Base-by-base conservation (phyloP, 768 basidiomycete genomes). In the Coprinopsis cinerea region DNA sequence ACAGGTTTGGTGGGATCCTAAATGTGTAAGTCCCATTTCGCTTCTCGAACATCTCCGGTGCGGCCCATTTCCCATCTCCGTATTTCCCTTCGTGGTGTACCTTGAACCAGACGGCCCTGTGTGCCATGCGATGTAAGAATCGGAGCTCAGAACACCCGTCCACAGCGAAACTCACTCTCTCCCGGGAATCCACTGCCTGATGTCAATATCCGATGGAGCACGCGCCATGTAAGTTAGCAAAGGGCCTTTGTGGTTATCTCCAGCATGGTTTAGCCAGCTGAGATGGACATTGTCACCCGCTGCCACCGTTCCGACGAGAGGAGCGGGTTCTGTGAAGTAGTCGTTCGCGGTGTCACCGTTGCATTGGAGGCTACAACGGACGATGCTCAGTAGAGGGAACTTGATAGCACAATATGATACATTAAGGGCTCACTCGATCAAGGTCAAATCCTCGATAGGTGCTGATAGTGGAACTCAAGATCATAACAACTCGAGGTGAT, bases 81-180 rank as follows among this genome's bases (percentile, higher is more conserved):
- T 62, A 64, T 57, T 72, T 73, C 18, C 76, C 76, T 18, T 60
- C 35, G 44, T 76, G 58, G 17, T 63, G 64, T 7, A 76, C 64
- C 56, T 76, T 75, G 70, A 74, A 75, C 75, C 74, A 76, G 4
- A 75, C 73, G 5, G 69, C 68, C 26, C 72, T 74, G 15, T 24
- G 10, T 36, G 28, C 24, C 14, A 18, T 44, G 15, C 32, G 13
- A 23, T 9, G 10, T 35, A 5, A 32, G 27, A 47, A 3, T 2
- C 17, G 27, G 18, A 26, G 23, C 30, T n/a, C n/a, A n/a, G n/a
- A n/a, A n/a, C 30, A 34, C 30, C n/a, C 30, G 13, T 11, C 2
- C 10, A 7, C 11, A 20, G 17, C 6, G 30, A 15, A n/a, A 44
- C 66, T 48, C 49, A 75, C 74, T 59, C 55, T 22, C 58, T 71